Base-by-base conservation (phyloP, 345 rosid species). In the Eucalyptus marginata region DNA sequence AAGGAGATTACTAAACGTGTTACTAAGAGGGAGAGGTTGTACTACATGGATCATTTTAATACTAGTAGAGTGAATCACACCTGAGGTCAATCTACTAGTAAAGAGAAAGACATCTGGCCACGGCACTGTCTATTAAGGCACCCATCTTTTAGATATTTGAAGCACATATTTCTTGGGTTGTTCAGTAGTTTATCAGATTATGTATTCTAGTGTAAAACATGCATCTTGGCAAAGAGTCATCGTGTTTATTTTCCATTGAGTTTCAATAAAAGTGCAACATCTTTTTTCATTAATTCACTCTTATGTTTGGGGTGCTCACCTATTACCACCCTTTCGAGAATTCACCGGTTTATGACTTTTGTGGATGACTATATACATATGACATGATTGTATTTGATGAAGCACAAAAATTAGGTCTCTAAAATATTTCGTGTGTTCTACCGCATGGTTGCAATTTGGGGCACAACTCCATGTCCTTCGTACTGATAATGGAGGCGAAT, bases 401-500 rank as follows among this genome's bases (percentile, higher is more conserved):
- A 56, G 59, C 27, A 56, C 27, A 22, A 56, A 9, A 9, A 56
- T 56, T 8, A 20, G 59, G 27, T 56, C 0, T 54, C 27, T 54
- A 54, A 50, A 54, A 22, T 54, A 54, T 54, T 22, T 54, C 2
- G 12, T 54, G 59, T 54, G 27, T 56, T 56, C 12, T 9, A 22
- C 11, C 0, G 0, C 11, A 54, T 54, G 27, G 12, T 22, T 54
- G 27, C 59, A 56, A 56, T 22, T 56, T 56, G 0, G 59, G 27
- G 3, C 5, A 1, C 27, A 56, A 56, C 27, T 56, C 12, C 27
- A 22, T 9, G 12, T 56, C 5, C 59, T 56, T 56, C 59, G 1
- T 56, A 56, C 0, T 56, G 0, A 56, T 56, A 0, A 22, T 56
- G 0, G 12, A 9, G 0, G 3, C 12, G 0, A 22, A 56, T 56